Conservation (phyloP, 169 alveolate species). For the Sarcocystis neurona region DNA sequence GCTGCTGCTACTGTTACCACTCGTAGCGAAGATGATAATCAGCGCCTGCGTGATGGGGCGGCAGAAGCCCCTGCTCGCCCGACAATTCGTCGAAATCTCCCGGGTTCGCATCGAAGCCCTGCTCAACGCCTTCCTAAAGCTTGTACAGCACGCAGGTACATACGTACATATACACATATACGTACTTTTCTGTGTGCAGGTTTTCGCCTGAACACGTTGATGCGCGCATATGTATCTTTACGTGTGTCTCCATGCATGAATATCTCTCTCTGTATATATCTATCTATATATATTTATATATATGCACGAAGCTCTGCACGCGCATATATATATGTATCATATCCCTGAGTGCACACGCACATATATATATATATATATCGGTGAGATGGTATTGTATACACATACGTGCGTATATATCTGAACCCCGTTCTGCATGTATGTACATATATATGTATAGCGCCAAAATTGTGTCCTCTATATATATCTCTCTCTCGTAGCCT, state of each 20-base stretch:
- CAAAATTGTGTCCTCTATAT: not conserved
- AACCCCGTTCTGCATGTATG: not conserved
- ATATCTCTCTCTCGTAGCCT: too few relatives aligned
- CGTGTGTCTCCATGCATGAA: not conserved
- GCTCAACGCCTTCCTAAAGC: constrained; percentile 74
- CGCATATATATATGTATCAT: not conserved
- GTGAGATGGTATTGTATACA: not conserved
- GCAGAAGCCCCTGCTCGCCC: constrained; percentile 83
- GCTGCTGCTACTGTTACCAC: not conserved
- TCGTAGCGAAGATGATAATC: constrained; percentile 72
- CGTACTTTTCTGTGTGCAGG: not conserved
- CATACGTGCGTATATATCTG: not conserved
- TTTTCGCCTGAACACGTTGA: not conserved
- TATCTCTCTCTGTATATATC: not conserved
- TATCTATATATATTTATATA: not conserved
- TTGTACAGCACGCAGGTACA: constrained; percentile 69
- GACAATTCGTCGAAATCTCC: constrained; percentile 88
- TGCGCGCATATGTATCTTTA: not conserved
- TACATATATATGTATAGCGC: not conserved
- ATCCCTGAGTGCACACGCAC: not conserved
- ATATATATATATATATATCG: too few relatives aligned
- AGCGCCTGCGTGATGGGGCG: constrained; percentile 79
- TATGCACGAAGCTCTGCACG: not conserved
- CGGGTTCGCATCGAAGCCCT: constrained; percentile 84
- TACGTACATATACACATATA: not conserved